A percentile compares a stretch with the other conserved stretches of the same genome.
phyloP scores from a whole-genome alignment of 2,329 filamentous ascomycete genomes.

The Colletotrichum sp. region DNA sequence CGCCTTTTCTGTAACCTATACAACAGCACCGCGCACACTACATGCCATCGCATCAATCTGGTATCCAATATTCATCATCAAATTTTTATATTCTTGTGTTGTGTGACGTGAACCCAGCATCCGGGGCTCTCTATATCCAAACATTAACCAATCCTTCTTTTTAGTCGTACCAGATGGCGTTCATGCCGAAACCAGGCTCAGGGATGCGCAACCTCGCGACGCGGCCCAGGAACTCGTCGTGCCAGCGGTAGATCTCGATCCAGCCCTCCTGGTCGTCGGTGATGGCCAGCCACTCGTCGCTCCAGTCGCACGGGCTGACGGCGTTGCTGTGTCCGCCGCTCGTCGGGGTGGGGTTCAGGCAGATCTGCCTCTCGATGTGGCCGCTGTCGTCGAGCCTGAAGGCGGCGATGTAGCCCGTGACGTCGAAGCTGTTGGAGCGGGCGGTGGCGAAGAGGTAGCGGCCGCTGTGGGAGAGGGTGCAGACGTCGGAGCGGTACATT shows the following conservation, averaged over 20 bases:
- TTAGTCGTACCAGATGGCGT: slow-evolving; percentile 89
- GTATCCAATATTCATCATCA: not conserved
- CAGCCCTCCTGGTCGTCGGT: slow-evolving; percentile 89
- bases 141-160: not conserved
- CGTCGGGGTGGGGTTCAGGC: slow-evolving; percentile 82
- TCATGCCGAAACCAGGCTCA: slow-evolving; percentile 94
- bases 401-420: slow-evolving; percentile 83
- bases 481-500: slow-evolving; percentile 88
- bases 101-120: not conserved
- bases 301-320: slow-evolving; percentile 82
- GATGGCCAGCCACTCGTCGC: slow-evolving; percentile 87
- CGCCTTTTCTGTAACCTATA: not conserved
- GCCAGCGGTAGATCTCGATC: slow-evolving; percentile 87
- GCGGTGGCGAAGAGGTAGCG: slow-evolving; percentile 83
- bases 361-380: slow-evolving; percentile 77
- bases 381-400: slow-evolving; percentile 74
- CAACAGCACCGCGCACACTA: not conserved
- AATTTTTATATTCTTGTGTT: not conserved
- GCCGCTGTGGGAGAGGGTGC: slow-evolving; percentile 70
- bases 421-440: slow-evolving; percentile 75
- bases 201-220: slow-evolving; percentile 79
- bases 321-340: slow-evolving; percentile 90
- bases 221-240: slow-evolving; percentile 77
- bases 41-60: not conserved
- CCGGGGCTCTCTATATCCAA: not conserved